Base-by-base conservation (phyloP, 805 yeast genomes). In the Wickerhamiella kurtzmanii region DNA sequence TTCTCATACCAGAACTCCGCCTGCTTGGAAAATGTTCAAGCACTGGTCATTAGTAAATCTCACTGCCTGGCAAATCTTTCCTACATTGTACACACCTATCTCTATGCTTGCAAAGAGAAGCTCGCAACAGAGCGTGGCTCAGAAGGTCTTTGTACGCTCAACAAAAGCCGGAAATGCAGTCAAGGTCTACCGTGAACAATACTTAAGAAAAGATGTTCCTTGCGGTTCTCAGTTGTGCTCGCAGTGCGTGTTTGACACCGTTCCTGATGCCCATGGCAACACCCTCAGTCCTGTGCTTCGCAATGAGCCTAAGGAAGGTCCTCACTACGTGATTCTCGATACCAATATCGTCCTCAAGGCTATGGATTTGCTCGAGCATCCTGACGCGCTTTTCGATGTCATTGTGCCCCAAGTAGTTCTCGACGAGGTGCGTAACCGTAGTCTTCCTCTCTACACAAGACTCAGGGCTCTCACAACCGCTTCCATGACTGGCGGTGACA, bases 321-420 rank as follows among this genome's bases (percentile, higher is more conserved):
- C n/a, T 97, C n/a, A 92, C 60, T 92, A 92, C 58, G 69, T 82
- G 6, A 76, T 92, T 0, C 62, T 88, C 6, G 98, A 92, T 62
- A 86, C 97, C 2, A 89, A 92, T 59, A 80, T 92, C 53, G 80
- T 83, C 1, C 67, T 92, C 51, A 82, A 80, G 60, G 89, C 95
- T 4, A 89, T 92, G 51, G 99, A 92, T 63, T 67, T 92, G 49
- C 66, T 92, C 47, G 99, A 92, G 63, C 80, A 77, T 56, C 71
- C 71, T 18, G 72, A 74, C 25, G 80, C 83, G 46, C 84, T 92
- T 59, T 80, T 73, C 58, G 97, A 92, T 64, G 95, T 88, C 16
- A 80, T 92, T 48, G 68, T 92, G n/a, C 95, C 97, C 1, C 98
- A 92, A 62, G 82, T 94, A 4, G 96, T 86, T 2, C 69, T 92